Evolutionary conservation across 163 green algal species (phyloP), one percentile per base, ranked within the genome.

Genomic region (Chloroidium sp.): DNA sequence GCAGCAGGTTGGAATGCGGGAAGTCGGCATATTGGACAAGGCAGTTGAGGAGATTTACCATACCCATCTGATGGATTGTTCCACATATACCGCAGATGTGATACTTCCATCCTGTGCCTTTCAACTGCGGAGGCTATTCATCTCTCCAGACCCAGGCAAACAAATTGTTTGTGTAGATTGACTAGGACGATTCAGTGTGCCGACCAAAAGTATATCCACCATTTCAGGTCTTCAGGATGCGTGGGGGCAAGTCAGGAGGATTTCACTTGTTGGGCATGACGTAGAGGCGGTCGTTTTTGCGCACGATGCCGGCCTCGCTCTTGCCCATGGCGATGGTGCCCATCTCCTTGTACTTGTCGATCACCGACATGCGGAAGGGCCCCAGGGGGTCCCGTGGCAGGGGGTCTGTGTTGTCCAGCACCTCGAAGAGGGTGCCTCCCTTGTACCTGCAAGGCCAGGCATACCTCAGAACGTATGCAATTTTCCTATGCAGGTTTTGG

Each of bases 291-390:
- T 98, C 91, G n/a, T 92, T 92, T 69, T 93, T 90, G 62, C 88
- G 82, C 62, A 98, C 91, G 67, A 96, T 90, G 10, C 96, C 96
- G 4, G 90, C 87, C 91, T 99, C 96, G 75, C 87, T 94, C 90
- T 99, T 99, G 80, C 96, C 96, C 96, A 99, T 99, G 58, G 98
- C 90, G 78, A 99, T 95, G 61, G 94, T 97, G 80, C 96, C 96
- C 95, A 98, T 97, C 87, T 99, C 96, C 76, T 89, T 92, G 89
- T 97, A 98, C 86, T 95, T 96, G 90, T 99, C 96, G 69, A 99
- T 95, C 75, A 99, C 89, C 57, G 93, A 92, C 94, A 99, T 97
- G 69, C 96, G 92, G 90, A 97, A 97, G 75, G 94, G 92, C 2
- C 84, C 88, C 68, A 90, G 83, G 3, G 92, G 90, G 88, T 95